Evolutionary conservation across 192 early-diverging fungal genomes (phyloP).

Genomic region (Backusella sp.): DNA sequence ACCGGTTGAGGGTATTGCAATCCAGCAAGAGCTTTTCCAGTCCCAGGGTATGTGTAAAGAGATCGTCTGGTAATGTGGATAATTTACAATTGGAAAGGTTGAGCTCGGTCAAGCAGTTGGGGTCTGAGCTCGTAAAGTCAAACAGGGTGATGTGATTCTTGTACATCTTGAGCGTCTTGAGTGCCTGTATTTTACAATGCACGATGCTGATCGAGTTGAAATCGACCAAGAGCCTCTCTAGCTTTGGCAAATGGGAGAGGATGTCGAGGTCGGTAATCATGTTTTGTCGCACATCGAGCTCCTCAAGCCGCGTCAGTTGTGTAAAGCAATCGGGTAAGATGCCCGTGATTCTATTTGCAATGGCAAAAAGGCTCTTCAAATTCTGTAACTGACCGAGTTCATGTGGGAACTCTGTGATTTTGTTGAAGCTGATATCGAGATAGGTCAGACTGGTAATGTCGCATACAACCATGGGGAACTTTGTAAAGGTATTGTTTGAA

Average conservation of each 20-base stretch:
- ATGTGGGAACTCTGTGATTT: slow-evolving; percentile 70
- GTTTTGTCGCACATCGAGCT: slow-evolving; percentile 84
- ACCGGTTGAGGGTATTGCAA: slow-evolving; percentile 68
- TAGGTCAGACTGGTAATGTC: slow-evolving; percentile 58
- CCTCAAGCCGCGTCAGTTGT: slow-evolving; percentile 55
- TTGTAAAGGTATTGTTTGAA: slow-evolving; percentile 76
- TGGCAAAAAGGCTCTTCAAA: slow-evolving; percentile 60
- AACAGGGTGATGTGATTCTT: slow-evolving; percentile 74
- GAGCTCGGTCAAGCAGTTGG: slow-evolving; percentile 35
- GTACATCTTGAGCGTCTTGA: slow-evolving; percentile 55
- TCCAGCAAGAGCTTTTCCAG: slow-evolving; percentile 62
- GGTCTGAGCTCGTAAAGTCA: slow-evolving; percentile 38
- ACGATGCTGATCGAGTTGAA: slow-evolving; percentile 68
- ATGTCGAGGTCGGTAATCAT: slow-evolving; percentile 67
- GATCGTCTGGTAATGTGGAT: slow-evolving; percentile 56
- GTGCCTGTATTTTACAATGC: slow-evolving; percentile 54
- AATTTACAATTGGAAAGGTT: slow-evolving; percentile 72
- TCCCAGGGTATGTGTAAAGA: slow-evolving; percentile 56
- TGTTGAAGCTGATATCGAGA: slow-evolving; percentile 82
- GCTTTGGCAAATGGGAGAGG: slow-evolving; percentile 51
- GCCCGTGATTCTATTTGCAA: slow-evolving; percentile 76
- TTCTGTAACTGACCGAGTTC: slow-evolving; percentile 63
- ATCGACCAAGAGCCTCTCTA: slow-evolving; percentile 67
- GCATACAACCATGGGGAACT: slow-evolving; percentile 70
- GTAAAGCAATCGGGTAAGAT: slow-evolving; percentile 62